These are phyloP conservation scores for Calonectria hongkongensis DNA, from an alignment of 2,329 filamentous ascomycete species.

Conservation along the genomic window DNA sequence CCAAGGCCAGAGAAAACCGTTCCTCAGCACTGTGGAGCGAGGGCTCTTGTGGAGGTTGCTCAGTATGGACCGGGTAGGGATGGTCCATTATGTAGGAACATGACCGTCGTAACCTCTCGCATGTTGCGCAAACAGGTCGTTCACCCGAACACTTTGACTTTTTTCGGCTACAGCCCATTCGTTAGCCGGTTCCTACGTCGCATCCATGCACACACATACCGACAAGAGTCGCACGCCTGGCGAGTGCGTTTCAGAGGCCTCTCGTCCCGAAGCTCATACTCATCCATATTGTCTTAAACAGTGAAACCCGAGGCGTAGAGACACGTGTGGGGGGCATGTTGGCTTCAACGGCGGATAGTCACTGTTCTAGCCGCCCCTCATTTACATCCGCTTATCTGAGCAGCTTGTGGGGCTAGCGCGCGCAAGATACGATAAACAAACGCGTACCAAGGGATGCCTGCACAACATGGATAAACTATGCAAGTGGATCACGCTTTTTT, in stretches of 20 bases:
- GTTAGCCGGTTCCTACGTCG: neutral
- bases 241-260: constrained; percentile 29
- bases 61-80: neutral
- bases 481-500: neutral
- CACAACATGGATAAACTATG: too few species aligned
- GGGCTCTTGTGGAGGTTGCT: neutral
- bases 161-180: constrained; percentile 10
- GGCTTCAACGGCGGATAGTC: neutral
- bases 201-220: neutral
- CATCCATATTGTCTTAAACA: neutral
- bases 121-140: constrained; percentile 23
- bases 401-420: neutral
- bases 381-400: constrained; percentile 17
- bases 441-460: neutral
- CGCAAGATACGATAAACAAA: constrained; percentile 8
- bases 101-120: neutral
- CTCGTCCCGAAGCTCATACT: constrained; percentile 3
- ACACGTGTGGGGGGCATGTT: neutral
- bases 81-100: constrained; percentile 25
- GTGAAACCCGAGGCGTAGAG: too few species aligned
- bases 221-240: constrained; percentile 27
- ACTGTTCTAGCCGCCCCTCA: neutral
- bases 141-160: constrained; percentile 30
- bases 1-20: neutral
- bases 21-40: neutral